Evolutionary conservation across 306 rosid species (phyloP), one percentile per base, ranked within the genome.

Genomic region (Datisca glomerata): DNA sequence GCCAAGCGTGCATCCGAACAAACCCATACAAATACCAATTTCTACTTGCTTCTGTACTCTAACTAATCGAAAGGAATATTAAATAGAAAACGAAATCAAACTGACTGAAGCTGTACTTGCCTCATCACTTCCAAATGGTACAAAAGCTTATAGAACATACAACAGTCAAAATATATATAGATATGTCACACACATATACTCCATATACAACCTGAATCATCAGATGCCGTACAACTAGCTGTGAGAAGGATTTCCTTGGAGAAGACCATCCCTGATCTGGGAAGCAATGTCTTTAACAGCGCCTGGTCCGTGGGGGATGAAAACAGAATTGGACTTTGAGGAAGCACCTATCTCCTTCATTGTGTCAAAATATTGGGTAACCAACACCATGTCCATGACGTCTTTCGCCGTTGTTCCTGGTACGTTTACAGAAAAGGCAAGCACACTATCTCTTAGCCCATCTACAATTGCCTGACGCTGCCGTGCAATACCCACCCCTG

Each of bases 391-490:
- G 57, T 72, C 79, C 79, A 72, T 62, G 24, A 72, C 74, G 57
- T 66, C 79, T 69, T 66, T 72, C 9, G 79, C 47, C 24, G 79
- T 4, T 33, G 78, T 71, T 46, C 78, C 74, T 0, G 78, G 78
- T 8, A 71, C 78, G 8, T 71, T 71, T 25, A 41, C 51, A 36
- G 74, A 68, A 57, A 73, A 73, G 34, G 80, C 80, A 8, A 73
- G 63, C 47, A 73, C 75, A 8, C 80, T 73, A 59, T 72, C 75
- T 56, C 80, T 63, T 56, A 72, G 54, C 49, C 80, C 80, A 2
- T 72, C 75, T 2, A 72, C 80, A 47, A 72, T 72, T 28, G 80
- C 80, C 47, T 68, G 80, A 45, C 75, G 74, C 63, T 73, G 80
- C 45, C 80, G 59, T 24, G 80, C 75, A 56, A 73, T 60, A 1